These are phyloP conservation scores for Pisolithus sp. DNA, from an alignment of 768 basidiomycete species.

Conservation along the genomic window DNA sequence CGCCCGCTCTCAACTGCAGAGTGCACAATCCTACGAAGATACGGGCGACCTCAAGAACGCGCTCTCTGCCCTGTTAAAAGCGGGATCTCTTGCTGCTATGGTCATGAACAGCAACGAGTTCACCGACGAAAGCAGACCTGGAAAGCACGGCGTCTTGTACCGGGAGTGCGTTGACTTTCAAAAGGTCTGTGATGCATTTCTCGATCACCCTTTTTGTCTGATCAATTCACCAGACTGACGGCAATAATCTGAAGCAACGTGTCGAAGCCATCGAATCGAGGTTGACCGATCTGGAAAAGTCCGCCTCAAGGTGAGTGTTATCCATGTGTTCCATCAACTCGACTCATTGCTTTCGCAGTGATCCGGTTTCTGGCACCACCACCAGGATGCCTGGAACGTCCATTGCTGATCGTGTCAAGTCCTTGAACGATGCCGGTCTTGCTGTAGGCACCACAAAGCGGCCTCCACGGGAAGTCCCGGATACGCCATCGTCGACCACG, in stretches of 20 bases:
- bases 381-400: slow-evolving; percentile 49
- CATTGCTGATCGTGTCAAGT: slow-evolving; percentile 77
- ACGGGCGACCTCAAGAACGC: slow-evolving; percentile 58
- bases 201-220: slow-evolving; percentile 5
- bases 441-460: slow-evolving; percentile 52
- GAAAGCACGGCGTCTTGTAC: slow-evolving; percentile 48
- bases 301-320: slow-evolving; percentile 23
- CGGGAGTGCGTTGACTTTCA: slow-evolving; percentile 62
- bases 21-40: slow-evolving; percentile 47
- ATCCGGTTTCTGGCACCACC: slow-evolving; percentile 22
- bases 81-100: slow-evolving; percentile 52
- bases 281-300: slow-evolving; percentile 41
- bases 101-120: slow-evolving; percentile 58
- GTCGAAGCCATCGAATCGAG: slow-evolving; percentile 41
- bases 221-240: slow-evolving; percentile 30
- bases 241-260: slow-evolving; percentile 31
- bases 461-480: slow-evolving; percentile 46
- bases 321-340: slow-evolving; percentile 1
- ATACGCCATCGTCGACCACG: slow-evolving; percentile 24
- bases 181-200: slow-evolving; percentile 40
- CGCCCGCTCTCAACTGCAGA: slow-evolving; percentile 51
- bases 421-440: slow-evolving; percentile 68
- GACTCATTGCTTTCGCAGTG: slow-evolving; percentile 13
- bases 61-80: slow-evolving; percentile 52
- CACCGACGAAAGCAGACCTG: slow-evolving; percentile 39